Base-by-base conservation (phyloP, 441 rosid species). In the Metrosideros polymorpha region DNA sequence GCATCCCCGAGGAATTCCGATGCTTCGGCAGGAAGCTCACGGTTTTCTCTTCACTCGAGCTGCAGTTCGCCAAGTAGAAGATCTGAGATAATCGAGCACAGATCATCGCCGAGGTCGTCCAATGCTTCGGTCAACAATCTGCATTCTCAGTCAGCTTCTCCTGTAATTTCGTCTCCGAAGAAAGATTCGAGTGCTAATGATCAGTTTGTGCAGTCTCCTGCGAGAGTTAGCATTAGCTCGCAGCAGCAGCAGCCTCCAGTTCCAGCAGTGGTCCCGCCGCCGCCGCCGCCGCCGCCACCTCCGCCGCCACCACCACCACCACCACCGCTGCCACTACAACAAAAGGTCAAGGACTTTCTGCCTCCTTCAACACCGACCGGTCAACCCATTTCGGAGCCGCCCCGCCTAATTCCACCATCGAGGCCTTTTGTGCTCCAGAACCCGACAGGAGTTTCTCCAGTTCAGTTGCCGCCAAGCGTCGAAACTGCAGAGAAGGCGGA, bases 401-500 rank as follows among this genome's bases (percentile, higher is more conserved):
- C 99, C 3, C 86, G 88, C 47, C 95, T 95, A 66, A 85, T 91
- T 25, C 97, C 95, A 9, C 99, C 98, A 84, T 94, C 98, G 25
- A 92, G 93, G 92, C 99, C 99, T 82, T 96, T 98, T 87, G 89
- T 96, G 90, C 86, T 91, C 84, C 96, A 93, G 90, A 92, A 89
- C 87, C 19, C 90, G 56, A 77, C 90, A 45, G 87, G 79, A 49
- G 84, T 92, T 84, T 88, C 96, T 49, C 92, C 96, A 10, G 88
- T 89, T 25, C 95, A 90, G 89, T 84, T 90, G 92, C 92, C 93
- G 32, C 89, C 92, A 14, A 89, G 85, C 51, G 88, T 89, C 35
- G 88, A 88, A 42, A 30, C 92, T 55, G 82, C 25, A 2, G 84
- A 83, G 63, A 83, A 22, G 55, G 55, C 22, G 35, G 95, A 93